phyloP scores from a whole-genome alignment of 169 alveolate genomes.

The Plasmodium billcollinsi region DNA sequence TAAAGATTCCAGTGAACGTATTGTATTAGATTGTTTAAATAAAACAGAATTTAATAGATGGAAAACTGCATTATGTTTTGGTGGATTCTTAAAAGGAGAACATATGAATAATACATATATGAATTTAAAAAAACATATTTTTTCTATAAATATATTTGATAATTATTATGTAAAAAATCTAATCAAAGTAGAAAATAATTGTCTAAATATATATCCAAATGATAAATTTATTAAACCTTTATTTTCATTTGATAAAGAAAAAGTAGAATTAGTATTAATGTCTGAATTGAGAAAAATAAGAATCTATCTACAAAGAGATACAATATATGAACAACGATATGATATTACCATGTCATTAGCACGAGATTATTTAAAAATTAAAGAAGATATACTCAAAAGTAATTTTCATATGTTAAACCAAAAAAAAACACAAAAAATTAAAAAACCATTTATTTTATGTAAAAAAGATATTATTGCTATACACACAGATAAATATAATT shows the following conservation, averaged over 20 bases:
- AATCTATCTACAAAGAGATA: conserved; percentile 79
- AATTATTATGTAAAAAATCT: conserved; percentile 67
- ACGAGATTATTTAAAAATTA: conserved; percentile 73
- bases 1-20: conserved; percentile 50
- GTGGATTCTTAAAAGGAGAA: conserved; percentile 80
- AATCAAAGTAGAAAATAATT: conserved; percentile 20
- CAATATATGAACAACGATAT: conserved; percentile 82
- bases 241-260: conserved; percentile 78
- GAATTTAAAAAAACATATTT: conserved; percentile 82
- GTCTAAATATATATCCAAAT: conserved; percentile 76
- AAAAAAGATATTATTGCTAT: conserved; percentile 78
- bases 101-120: conserved; percentile 27
- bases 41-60: conserved; percentile 82
- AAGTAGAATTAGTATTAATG: conserved; percentile 50
- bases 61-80: conserved; percentile 84
- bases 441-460: conserved; percentile 80
- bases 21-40: conserved; percentile 82
- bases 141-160: conserved; percentile 84
- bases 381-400: conserved; percentile 50
- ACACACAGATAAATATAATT: conserved; percentile 80
- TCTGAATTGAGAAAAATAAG: conserved; percentile 81
- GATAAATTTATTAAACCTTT: conserved; percentile 76
- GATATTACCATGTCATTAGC: conserved; percentile 82
- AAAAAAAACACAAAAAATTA: conserved; percentile 71
- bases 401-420: conserved; percentile 37